Percentiles rank a stretch among this genome's conserved stretches.
Evolutionary conservation across 2,329 filamentous ascomycete species (phyloP).

Genomic region (Fonsecaea pugnacius): DNA sequence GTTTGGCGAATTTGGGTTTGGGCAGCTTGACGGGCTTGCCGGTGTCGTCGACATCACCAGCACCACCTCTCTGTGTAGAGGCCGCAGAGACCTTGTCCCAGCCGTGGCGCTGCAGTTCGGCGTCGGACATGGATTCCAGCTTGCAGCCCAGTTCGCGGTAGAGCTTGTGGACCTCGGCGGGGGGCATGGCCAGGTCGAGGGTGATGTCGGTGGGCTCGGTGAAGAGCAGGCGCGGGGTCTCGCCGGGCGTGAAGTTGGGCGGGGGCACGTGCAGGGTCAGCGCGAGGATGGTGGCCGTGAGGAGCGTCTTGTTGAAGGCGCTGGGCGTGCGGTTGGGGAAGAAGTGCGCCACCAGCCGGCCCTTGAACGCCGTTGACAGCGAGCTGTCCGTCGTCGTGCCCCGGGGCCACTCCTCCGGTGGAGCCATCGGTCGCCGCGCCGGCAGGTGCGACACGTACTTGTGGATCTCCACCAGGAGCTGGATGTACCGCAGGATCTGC

Average conservation of each 20-base stretch:
- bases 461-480: constrained; percentile 50
- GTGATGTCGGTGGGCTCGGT: constrained; percentile 52
- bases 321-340: constrained; percentile 46
- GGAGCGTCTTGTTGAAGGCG: constrained; percentile 48
- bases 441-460: constrained; percentile 45
- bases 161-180: constrained; percentile 43
- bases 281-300: constrained; percentile 53
- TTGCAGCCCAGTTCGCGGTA: constrained; percentile 54
- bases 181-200: constrained; percentile 50
- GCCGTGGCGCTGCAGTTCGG: constrained; percentile 49
- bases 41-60: constrained; percentile 69
- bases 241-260: constrained; percentile 45
- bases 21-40: constrained; percentile 61
- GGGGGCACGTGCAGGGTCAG: constrained; percentile 53
- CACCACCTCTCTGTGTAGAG: constrained; percentile 60
- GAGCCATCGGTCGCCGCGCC: constrained; percentile 40
- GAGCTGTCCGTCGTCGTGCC: constrained; percentile 27
- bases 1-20: constrained; percentile 64
- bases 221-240: constrained; percentile 43
- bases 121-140: constrained; percentile 48
- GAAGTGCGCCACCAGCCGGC: constrained; percentile 49
- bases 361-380: constrained; percentile 42
- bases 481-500: constrained; percentile 52
- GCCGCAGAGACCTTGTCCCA: constrained; percentile 36
- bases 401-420: constrained; percentile 33